phyloP scores from a whole-genome alignment of 306 rosid genomes.

The Acacia melanoxylon region DNA sequence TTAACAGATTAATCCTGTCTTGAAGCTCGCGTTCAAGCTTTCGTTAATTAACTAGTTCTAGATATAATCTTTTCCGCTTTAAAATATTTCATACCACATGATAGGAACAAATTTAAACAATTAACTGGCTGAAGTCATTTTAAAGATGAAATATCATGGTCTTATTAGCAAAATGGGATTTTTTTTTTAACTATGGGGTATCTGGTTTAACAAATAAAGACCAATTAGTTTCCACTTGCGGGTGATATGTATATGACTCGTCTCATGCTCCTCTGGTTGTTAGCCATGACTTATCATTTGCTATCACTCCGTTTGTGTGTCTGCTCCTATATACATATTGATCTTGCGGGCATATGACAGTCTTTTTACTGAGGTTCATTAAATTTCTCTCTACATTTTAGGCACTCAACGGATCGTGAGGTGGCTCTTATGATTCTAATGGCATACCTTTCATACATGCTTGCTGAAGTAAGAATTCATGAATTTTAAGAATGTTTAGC shows the following conservation, averaged over 20 bases:
- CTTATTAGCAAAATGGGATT: not conserved
- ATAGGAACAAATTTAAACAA: slow-evolving; percentile 7
- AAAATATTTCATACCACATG: not conserved
- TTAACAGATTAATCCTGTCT: slow-evolving; percentile 1
- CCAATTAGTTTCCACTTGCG: not conserved
- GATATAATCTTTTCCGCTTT: not conserved
- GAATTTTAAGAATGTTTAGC: slow-evolving; percentile 1
- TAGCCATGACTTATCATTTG: not conserved
- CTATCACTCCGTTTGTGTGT: not conserved
- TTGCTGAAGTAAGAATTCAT: slow-evolving; percentile 84
- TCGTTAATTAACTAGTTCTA: slow-evolving; percentile 14
- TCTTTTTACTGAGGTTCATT: slow-evolving; percentile 19
- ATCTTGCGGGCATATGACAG: slow-evolving; percentile 26
- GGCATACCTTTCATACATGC: slow-evolving; percentile 98
- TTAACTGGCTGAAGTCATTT: not conserved
- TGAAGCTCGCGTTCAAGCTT: not conserved
- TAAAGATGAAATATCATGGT: not conserved
- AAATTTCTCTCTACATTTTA: slow-evolving; percentile 42
- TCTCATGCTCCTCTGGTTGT: not conserved
- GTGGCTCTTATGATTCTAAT: slow-evolving; percentile 98
- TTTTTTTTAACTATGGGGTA: not conserved
- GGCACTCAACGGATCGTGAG: slow-evolving; percentile 99
- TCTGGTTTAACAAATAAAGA: slow-evolving; percentile 2
- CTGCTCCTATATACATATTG: not conserved
- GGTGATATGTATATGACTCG: not conserved